Evolutionary conservation across 2,329 filamentous ascomycete species (phyloP).

Genomic region (Fusarium torulosum): DNA sequence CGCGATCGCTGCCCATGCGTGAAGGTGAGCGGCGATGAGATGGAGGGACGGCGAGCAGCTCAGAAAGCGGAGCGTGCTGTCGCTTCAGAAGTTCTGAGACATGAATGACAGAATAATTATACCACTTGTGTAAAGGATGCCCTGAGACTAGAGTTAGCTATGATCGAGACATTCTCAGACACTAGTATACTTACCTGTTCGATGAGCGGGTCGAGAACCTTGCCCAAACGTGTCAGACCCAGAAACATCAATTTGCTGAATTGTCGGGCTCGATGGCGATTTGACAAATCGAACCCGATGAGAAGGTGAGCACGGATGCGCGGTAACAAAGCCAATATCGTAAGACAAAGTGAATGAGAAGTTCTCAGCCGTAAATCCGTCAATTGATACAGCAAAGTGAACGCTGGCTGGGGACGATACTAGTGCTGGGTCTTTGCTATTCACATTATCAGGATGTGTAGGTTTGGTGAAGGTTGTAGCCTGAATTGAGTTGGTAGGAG

Average conservation of each 20-base stretch:
- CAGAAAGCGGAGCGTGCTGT: constrained; percentile 59
- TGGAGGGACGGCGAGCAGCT: constrained; percentile 57
- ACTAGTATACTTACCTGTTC: constrained; percentile 57
- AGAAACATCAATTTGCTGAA: constrained; percentile 67
- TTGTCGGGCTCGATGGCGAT: constrained; percentile 70
- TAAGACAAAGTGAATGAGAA: constrained; percentile 63
- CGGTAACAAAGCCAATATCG: constrained; percentile 74
- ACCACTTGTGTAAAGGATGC: constrained; percentile 73
- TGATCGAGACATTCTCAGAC: background rate
- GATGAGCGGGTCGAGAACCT: constrained; percentile 60
- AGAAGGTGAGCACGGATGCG: constrained; percentile 72
- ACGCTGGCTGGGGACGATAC: constrained; percentile 53
- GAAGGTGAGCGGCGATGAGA: constrained; percentile 48
- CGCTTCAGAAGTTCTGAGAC: constrained; percentile 67
- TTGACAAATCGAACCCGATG: constrained; percentile 69
- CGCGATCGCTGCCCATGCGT: constrained; percentile 51
- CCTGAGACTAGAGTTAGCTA: constrained; percentile 55
- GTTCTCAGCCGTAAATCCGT: constrained; percentile 57
- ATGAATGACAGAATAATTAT: constrained; percentile 70
- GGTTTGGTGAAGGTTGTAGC: constrained; percentile 59
- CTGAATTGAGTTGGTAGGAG: constrained; percentile 59
- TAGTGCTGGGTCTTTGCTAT: constrained; percentile 50
- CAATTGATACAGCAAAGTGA: constrained; percentile 54
- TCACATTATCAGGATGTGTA: constrained; percentile 19
- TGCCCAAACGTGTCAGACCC: constrained; percentile 60